Conservation (phyloP, 2,329 filamentous ascomycete species). For the Claviceps paspali region DNA sequence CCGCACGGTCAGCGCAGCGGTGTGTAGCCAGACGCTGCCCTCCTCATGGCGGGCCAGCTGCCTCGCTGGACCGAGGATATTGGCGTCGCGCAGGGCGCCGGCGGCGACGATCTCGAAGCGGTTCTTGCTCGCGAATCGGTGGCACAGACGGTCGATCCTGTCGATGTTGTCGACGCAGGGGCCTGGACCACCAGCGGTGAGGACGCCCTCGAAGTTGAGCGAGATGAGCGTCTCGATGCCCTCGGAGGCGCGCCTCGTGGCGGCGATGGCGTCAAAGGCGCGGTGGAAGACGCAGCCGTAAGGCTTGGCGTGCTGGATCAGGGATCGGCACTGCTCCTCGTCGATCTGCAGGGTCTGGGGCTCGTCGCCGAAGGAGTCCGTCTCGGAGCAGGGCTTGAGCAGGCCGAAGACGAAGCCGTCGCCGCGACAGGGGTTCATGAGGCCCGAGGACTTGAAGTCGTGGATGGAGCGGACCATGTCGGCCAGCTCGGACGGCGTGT, state of each 20-base stretch:
- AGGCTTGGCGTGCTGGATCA: slow-evolving; percentile 27
- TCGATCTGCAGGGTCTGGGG: slow-evolving; percentile 19
- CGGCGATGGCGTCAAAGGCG: slow-evolving; percentile 36
- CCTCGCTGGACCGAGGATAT: slow-evolving; percentile 17
- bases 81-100: slow-evolving; percentile 32
- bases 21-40: slow-evolving; percentile 28
- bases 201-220: slow-evolving; percentile 33
- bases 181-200: slow-evolving; percentile 37
- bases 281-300: slow-evolving; percentile 38
- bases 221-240: slow-evolving; percentile 19
- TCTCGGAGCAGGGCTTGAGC: slow-evolving; percentile 12
- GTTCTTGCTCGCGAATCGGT: slow-evolving; percentile 8
- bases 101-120: slow-evolving; percentile 34
- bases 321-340: slow-evolving; percentile 19
- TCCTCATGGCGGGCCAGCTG: slow-evolving; percentile 12
- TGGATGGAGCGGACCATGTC: slow-evolving; percentile 27
- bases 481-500: slow-evolving; percentile 27
- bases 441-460: slow-evolving; percentile 20
- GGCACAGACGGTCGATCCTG: slow-evolving; percentile 21
- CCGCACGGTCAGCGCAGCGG: slow-evolving; percentile 19
- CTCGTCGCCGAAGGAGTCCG: not conserved
- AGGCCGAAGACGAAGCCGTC: slow-evolving; percentile 45
- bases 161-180: slow-evolving; percentile 23
- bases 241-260: slow-evolving; percentile 7
- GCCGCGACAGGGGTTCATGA: slow-evolving; percentile 24